Conservation (phyloP, 1,284 basidiomycete species). For the Leccinum laetum region DNA sequence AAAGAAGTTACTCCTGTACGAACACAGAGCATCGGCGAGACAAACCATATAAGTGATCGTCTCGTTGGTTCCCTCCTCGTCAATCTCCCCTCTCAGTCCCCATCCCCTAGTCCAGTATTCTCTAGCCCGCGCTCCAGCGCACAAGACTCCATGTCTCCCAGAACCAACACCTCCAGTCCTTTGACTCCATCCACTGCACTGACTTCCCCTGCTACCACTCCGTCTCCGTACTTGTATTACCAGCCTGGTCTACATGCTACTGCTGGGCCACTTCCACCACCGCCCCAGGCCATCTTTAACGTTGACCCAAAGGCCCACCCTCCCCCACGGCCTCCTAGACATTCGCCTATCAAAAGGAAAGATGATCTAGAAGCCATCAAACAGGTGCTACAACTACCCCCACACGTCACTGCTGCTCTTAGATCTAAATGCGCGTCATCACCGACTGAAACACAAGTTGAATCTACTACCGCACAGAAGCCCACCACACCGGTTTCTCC, state of each 20-base stretch:
- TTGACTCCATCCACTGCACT: conserved; percentile 27
- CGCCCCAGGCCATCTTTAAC: conserved; percentile 55
- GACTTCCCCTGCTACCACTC: conserved; percentile 27
- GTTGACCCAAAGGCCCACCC: conserved; percentile 45
- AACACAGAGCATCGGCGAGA: conserved; percentile 59
- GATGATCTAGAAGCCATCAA: conserved; percentile 55
- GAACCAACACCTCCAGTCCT: conserved; percentile 26
- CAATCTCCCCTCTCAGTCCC: conserved; percentile 35
- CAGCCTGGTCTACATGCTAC: conserved; percentile 68
- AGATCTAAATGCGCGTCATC: conserved; percentile 18
- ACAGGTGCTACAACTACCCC: conserved; percentile 56
- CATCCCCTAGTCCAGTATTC: conserved; percentile 25
- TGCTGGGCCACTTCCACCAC: conserved; percentile 70
- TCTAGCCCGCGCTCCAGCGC: conserved; percentile 30
- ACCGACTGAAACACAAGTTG: conserved; percentile 8
- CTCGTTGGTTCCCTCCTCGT: conserved; percentile 61
- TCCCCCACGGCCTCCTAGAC: conserved; percentile 66
- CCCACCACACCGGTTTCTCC: not conserved
- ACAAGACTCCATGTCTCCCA: conserved; percentile 32
- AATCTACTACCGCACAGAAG: conserved; percentile 7
- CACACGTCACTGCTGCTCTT: conserved; percentile 50
- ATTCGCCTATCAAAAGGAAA: conserved; percentile 48
- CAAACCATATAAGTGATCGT: conserved; percentile 53
- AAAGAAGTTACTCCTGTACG: conserved; percentile 35
- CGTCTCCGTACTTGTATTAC: conserved; percentile 54